Base-by-base conservation (phyloP, 805 yeast genomes). In the Candida taoyuanica region DNA sequence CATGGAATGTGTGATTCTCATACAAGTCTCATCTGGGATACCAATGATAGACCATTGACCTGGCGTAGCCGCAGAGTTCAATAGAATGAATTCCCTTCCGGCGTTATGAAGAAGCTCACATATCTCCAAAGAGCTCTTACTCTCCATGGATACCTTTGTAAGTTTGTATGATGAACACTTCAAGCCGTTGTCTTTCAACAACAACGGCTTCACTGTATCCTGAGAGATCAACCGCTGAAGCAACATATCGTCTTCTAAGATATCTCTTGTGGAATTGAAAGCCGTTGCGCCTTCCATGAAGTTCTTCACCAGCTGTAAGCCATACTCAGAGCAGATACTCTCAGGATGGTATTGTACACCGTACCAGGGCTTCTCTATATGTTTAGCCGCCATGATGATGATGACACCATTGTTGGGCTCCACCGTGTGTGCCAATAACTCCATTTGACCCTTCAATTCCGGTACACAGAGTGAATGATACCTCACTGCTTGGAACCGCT, bases 321-420 rank as follows among this genome's bases (percentile, higher is more conserved):
- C 98, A 33, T 63, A 50, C 12, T 69, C 65, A 0, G 97, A 87
- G 50, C 96, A 86, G 28, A 91, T 77, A 1, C 96, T 87, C 55
- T 93, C 99, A 0, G 98, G 98, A 54, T 93, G 99, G 54, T 89
- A 94, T 54, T 93, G 99, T 3, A 93, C 97, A 1, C 96, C 98
- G 58, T 69, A 91, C 64, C 83, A 84, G 0, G 97, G 97, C 16
- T 64, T 60, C 0, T 26, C 15, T 0, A 34, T 48, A 52, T 85
- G 89, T 53, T 65, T 72, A 0, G 73, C 93, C 1, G 95, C 96
- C 99, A 93, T 93, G 21, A 86, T 62, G 28, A 54, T 53, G 2
- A 40, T 29, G 23, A 46, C 58, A 4, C 66, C 67, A 25, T n/a
- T n/a, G n/a, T n/a, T n/a, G n/a, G 29, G 11, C 19, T 52, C 61